These are phyloP conservation scores for Pelargonium cotyledonis DNA, from an alignment of 441 rosid genomes.

Conservation along the genomic window DNA sequence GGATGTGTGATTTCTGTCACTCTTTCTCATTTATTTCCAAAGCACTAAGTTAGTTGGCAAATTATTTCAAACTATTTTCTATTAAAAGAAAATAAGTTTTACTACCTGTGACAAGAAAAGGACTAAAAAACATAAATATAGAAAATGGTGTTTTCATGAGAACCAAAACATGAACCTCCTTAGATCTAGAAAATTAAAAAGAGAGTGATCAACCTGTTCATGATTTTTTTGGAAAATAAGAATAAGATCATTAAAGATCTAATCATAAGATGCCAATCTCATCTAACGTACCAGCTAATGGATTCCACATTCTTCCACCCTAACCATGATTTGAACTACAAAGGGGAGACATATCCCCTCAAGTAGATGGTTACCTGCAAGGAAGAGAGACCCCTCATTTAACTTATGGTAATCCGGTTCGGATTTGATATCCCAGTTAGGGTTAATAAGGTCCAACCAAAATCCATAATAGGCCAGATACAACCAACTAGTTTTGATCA, in stretches of 20 bases:
- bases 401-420: not conserved
- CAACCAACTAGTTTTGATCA: too few relatives aligned
- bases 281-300: not conserved
- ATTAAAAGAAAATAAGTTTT: not conserved
- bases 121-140: not conserved
- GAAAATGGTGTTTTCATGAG: not conserved
- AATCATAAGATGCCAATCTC: not conserved
- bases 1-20: too few relatives aligned
- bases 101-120: not conserved
- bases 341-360: not conserved
- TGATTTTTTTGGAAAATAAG: too few relatives aligned
- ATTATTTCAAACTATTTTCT: not conserved
- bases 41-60: too few relatives aligned
- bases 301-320: not conserved
- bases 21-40: too few relatives aligned
- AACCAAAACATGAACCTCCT: not conserved
- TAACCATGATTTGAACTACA: not conserved
- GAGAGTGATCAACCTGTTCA: too few relatives aligned
- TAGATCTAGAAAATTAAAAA: not conserved
- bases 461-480: too few relatives aligned
- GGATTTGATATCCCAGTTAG: not conserved
- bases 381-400: not conserved
- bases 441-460: not conserved
- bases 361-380: conserved; percentile 1
- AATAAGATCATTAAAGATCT: not conserved